Base-by-base conservation (phyloP, 345 rosid genomes). In the Raphanus sativus region DNA sequence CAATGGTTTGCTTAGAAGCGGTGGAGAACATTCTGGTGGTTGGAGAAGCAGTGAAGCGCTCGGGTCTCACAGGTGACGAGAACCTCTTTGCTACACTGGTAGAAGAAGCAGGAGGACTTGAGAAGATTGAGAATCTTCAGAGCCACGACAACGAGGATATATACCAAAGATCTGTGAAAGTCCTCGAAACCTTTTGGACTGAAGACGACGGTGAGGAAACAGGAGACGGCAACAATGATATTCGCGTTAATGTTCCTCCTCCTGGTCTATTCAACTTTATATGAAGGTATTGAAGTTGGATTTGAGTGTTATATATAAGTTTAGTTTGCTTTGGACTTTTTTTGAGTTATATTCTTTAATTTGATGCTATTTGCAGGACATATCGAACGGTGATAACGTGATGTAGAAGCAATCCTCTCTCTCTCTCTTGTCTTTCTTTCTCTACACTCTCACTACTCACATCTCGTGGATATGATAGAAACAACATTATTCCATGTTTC, bases 51-150 rank as follows among this genome's bases (percentile, higher is more conserved):
- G 88, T 89, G 76, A 86, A 80, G 83, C 82, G 55, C 68, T 24
- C 78, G 63, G 89, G 89, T 63, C 80, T 74, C 34, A 73, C 81
- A 0, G 89, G 83, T 38, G 89, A 82, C 13, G 76, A 59, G 15
- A 91, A 91, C 78, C 62, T 75, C 36, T 91, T 82, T 69, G 90
- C 91, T 3, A 88, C 87, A 63, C 67, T 87, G 82, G 85, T 89
- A 71, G 94, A 91, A 16, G 97, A 91, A 16, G 89, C 86, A 42
- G 92, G 83, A 21, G 97, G 97, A 5, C 70, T 87, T 71, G 94
- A 91, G 52, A 91, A 91, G 88, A 84, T 91, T 4, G 94, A 91
- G 80, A 88, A 83, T 77, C 87, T 91, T 40, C 97, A 91, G 84
- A 85, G 87, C 59, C 97, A 91, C 33, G 92, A 88, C 76, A 89